Evolutionary conservation across 768 basidiomycete genomes (phyloP), one percentile per base, ranked within the genome.

Genomic region (Lactarius sanguifluus): DNA sequence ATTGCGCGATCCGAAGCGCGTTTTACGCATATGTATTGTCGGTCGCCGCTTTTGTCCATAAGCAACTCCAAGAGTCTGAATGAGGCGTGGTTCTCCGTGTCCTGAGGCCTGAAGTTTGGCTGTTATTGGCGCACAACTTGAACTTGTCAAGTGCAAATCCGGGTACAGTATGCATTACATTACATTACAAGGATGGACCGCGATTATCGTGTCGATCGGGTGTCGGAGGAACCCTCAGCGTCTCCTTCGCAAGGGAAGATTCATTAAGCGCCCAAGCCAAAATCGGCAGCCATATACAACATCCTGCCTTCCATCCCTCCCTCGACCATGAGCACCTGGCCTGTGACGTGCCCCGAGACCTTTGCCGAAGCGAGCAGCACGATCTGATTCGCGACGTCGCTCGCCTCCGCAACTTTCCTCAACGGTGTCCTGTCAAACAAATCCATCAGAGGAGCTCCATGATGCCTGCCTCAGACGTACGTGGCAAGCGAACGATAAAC

Each of bases 241-340:
- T 16, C 40, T 40, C 43, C 18, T 43, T 43, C 41, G 6, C 41
- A 43, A 16, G 43, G 43, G 7, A 2, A 43, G 7, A 45, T n/a
- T 3, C 9, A n/a, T 45, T 8, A n/a, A 45, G 43, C 43, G 3
- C 15, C 8, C 56, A 71, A 52, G 2, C 65, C 68, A 16, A 76
- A 38, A 65, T 82, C 81, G 32, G 79, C 77, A 16, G 74, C 76
- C 36, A 67, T 74, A 69, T 84, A 83, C 66, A 83, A 72, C 40
- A 85, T 61, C 12, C 80, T 75, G n/a, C 90, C 90, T 81, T 92
- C 90, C 90, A 91, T 90, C 3, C 90, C 90, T 2, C 90, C 90
- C 56, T 84, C 83, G 7, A 91, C 80, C 85, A 90, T 88, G 34
- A 90, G 71, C 7, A 87, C 82, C 70, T 90, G 84, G 0, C 90